Percentiles rank a stretch among this genome's conserved stretches.
These are phyloP conservation scores for Castanea mollissima DNA, from an alignment of 306 rosid genomes.

Conservation along the genomic window DNA sequence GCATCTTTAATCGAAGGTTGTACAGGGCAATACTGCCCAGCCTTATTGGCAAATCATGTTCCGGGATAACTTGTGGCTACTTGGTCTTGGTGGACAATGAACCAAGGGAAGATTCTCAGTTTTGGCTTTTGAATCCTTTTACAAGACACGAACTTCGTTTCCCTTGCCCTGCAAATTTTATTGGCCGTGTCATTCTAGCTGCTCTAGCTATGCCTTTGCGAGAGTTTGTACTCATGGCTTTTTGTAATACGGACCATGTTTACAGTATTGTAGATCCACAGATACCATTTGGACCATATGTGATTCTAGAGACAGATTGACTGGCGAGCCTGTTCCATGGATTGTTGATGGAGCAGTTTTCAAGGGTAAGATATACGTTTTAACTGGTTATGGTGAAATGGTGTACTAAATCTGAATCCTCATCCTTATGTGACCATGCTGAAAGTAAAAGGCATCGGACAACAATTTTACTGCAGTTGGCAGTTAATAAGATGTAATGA, in stretches of 20 bases:
- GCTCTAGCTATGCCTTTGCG: not conserved
- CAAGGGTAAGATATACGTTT: too few relatives aligned
- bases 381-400: too few relatives aligned
- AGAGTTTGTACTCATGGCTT: not conserved
- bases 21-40: not conserved
- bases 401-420: too few relatives aligned
- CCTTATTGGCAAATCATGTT: not conserved
- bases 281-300: too few relatives aligned
- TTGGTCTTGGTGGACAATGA: not conserved
- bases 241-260: not conserved
- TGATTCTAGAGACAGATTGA: too few relatives aligned
- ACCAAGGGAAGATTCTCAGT: not conserved
- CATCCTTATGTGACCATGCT: too few relatives aligned
- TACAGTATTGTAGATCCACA: not conserved
- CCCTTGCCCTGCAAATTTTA: not conserved
- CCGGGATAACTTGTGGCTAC: not conserved
- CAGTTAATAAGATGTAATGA: too few relatives aligned
- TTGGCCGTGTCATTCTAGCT: not conserved
- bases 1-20: not conserved
- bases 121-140: not conserved
- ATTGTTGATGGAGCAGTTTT: too few relatives aligned
- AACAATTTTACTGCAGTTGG: too few relatives aligned
- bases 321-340: too few relatives aligned
- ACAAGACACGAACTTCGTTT: not conserved
- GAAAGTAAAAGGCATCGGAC: too few relatives aligned